Conservation (phyloP, 2,329 filamentous ascomycete species). For the Ascochyta rabiei region DNA sequence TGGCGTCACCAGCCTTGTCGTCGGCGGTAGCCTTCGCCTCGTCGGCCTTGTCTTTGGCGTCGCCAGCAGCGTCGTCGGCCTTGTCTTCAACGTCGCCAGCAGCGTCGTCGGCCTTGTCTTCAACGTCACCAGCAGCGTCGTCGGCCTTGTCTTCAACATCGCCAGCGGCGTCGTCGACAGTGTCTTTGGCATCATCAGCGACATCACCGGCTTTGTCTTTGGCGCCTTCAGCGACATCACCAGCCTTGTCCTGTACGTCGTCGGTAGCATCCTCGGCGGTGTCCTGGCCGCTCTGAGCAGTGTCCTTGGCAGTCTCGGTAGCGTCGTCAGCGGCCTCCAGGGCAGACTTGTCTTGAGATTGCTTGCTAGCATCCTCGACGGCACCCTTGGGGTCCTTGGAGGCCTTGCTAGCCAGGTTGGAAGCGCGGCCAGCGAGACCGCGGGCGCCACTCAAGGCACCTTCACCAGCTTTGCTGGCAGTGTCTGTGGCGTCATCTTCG, state of each 20-base stretch:
- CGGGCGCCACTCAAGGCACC: slow-evolving; percentile 53
- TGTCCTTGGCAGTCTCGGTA: slow-evolving; percentile 39
- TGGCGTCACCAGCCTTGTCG: slow-evolving; percentile 47
- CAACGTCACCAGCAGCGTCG: slow-evolving; percentile 50
- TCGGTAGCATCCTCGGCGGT: slow-evolving; percentile 40
- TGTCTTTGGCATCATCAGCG: slow-evolving; percentile 48
- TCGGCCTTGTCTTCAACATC: slow-evolving; percentile 33
- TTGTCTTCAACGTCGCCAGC: no score
- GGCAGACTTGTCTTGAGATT: slow-evolving; percentile 41
- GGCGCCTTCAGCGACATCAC: slow-evolving; percentile 34
- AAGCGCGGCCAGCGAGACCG: slow-evolving; percentile 55
- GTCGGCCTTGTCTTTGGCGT: slow-evolving; percentile 14
- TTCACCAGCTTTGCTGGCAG: slow-evolving; percentile 43
- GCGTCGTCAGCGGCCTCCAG: slow-evolving; percentile 44
- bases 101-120: slow-evolving; percentile 37
- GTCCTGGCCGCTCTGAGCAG: slow-evolving; percentile 44
- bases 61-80: no score
- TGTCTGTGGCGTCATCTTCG: slow-evolving; percentile 49
- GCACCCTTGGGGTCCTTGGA: slow-evolving; percentile 47
- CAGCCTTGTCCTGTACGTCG: slow-evolving; percentile 37
- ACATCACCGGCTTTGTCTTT: slow-evolving; percentile 49
- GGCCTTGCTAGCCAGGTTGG: slow-evolving; percentile 53
- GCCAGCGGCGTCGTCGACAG: slow-evolving; percentile 31
- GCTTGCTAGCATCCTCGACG: slow-evolving; percentile 46
- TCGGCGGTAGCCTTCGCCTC: slow-evolving; percentile 34